Percentiles rank a stretch among this genome's conserved stretches.
phyloP scores from a whole-genome alignment of 2,329 filamentous ascomycete species.

The Neonectria magnoliae region DNA sequence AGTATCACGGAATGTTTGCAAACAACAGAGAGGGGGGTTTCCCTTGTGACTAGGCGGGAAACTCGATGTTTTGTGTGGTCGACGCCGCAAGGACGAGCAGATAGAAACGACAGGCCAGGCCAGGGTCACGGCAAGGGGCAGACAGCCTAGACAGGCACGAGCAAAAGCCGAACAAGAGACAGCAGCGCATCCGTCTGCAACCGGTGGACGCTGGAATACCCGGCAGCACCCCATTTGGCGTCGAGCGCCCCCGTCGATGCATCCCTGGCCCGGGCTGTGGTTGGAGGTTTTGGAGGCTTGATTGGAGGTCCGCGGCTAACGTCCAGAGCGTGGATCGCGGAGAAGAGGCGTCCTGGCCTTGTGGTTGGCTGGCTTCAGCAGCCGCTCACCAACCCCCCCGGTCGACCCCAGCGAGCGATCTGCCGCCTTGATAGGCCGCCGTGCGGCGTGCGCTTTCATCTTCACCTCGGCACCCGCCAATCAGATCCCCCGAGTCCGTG shows the following conservation, averaged over 20 bases:
- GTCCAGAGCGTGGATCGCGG: conserved; percentile 34
- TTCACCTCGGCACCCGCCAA: conserved; percentile 49
- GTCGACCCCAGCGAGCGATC: conserved; percentile 23
- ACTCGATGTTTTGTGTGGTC: conserved; percentile 22
- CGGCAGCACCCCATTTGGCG: conserved; percentile 19
- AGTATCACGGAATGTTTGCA: conserved; percentile 8
- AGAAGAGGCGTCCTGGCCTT: conserved; percentile 25
- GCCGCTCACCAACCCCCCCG: conserved; percentile 32
- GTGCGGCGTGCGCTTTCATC: conserved; percentile 34
- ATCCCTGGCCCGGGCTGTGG: conserved; percentile 21
- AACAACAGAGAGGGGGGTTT: background rate
- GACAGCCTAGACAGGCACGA: conserved; percentile 13
- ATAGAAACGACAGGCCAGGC: conserved; percentile 1
- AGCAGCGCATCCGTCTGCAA: background rate
- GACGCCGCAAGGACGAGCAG: conserved; percentile 10
- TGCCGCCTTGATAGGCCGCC: conserved; percentile 39
- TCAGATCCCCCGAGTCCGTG: conserved; percentile 49
- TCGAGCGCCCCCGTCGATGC: conserved; percentile 9
- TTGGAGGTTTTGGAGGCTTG: conserved; percentile 30
- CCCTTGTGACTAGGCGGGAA: conserved; percentile 3
- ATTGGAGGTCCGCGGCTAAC: conserved; percentile 28
- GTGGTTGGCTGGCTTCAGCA: conserved; percentile 33
- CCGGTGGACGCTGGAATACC: conserved; percentile 15
- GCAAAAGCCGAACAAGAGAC: conserved; percentile 8
- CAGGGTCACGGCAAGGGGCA: conserved; percentile 15